Evolutionary conservation across 2,329 filamentous ascomycete genomes (phyloP).

Genomic region (Sporothrix inflata): DNA sequence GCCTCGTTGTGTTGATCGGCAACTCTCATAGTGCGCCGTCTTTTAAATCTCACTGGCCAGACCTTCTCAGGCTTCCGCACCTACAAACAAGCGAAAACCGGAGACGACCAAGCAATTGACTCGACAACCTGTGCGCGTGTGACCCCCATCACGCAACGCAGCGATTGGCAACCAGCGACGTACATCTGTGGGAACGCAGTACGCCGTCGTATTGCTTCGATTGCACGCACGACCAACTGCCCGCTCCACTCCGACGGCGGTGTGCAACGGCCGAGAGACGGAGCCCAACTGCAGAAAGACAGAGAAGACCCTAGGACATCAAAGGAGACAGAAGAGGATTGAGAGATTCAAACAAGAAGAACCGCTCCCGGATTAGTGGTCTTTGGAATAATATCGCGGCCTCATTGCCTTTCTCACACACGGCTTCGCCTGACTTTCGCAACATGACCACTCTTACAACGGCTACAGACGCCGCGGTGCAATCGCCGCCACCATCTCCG

Average conservation of each 20-base stretch:
- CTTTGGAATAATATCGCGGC: background rate
- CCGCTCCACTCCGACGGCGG: background rate
- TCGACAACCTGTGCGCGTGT: background rate
- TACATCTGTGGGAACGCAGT: background rate
- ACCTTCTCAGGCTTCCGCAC: background rate
- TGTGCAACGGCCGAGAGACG: background rate
- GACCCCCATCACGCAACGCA: background rate
- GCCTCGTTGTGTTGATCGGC: background rate
- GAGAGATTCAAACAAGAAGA: background rate
- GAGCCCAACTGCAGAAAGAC: background rate
- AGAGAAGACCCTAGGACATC: background rate
- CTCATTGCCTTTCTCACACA: background rate
- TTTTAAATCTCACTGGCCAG: conserved; percentile 10
- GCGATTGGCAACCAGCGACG: background rate
- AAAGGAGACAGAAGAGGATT: too few relatives aligned
- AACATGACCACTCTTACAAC: background rate
- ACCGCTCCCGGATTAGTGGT: background rate
- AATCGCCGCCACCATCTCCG: background rate
- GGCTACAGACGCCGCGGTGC: background rate
- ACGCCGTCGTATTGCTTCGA: background rate
- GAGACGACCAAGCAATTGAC: background rate
- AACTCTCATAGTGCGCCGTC: background rate
- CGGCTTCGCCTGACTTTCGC: background rate
- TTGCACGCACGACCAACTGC: background rate
- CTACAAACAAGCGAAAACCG: conserved; percentile 6